These are phyloP conservation scores for Ensete glaucum DNA, from an alignment of 176 grass and related monocot genomes.

Conservation along the genomic window DNA sequence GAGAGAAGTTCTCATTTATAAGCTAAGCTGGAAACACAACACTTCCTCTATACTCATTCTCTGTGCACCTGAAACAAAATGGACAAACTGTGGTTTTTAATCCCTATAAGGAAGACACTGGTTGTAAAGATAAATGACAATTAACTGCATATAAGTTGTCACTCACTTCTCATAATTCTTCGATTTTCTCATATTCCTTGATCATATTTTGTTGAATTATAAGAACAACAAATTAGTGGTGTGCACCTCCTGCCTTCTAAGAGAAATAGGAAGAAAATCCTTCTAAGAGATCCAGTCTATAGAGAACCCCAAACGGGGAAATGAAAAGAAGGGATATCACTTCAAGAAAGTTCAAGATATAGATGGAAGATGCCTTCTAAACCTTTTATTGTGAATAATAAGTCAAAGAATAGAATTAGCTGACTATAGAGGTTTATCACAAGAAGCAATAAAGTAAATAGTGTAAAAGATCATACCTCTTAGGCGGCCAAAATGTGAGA, in stretches of 20 bases:
- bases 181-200: neutral
- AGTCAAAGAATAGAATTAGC: neutral
- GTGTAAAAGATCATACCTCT: neutral
- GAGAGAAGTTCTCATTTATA: no score
- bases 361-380: no score
- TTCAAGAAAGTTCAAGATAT: no score
- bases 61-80: neutral
- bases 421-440: neutral
- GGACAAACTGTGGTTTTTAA: neutral
- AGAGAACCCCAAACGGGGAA: neutral
- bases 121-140: neutral
- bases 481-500: slow-evolving; percentile 14
- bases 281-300: neutral
- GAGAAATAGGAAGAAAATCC: no score
- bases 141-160: neutral
- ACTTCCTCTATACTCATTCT: neutral
- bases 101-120: neutral
- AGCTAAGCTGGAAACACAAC: neutral
- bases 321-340: no score
- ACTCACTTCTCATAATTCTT: neutral
- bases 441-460: neutral
- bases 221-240: neutral
- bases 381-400: no score
- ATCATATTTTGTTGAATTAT: neutral
- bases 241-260: neutral